Percentiles rank a stretch among this genome's conserved stretches.
Evolutionary conservation across 129 eudicot species (phyloP).

Genomic region (Arctium lappa): DNA sequence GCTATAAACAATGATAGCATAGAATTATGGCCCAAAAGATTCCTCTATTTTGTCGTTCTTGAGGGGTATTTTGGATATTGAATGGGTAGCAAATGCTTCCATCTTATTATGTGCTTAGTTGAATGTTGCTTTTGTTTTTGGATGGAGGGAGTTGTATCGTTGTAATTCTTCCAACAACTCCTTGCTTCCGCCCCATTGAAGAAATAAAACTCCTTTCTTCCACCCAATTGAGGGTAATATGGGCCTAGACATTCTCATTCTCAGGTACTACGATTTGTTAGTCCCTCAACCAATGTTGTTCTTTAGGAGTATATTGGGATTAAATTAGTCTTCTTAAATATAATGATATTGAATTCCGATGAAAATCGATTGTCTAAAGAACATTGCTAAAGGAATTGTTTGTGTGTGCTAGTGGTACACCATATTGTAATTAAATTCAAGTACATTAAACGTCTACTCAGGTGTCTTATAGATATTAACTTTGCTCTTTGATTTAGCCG

Average conservation of each 20-base stretch:
- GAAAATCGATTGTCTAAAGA: neutral
- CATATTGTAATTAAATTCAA: neutral
- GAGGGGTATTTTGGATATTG: neutral
- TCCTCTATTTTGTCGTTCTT: neutral
- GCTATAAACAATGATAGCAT: neutral
- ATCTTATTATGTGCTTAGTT: neutral
- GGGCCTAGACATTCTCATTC: neutral
- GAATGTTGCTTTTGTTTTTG: neutral
- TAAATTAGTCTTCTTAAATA: neutral
- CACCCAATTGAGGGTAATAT: neutral
- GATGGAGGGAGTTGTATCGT: neutral
- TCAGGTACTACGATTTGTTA: neutral
- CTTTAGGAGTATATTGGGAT: neutral
- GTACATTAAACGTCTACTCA: neutral
- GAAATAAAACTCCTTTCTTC: neutral
- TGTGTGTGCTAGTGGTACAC: neutral
- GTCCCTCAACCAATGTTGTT: neutral
- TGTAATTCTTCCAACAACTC: neutral
- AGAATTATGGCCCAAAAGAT: neutral
- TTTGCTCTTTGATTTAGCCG: neutral
- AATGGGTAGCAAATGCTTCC: neutral
- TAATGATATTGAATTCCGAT: neutral
- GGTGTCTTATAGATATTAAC: neutral
- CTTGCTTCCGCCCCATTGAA: neutral
- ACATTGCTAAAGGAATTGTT: neutral